A percentile compares a stretch with the other conserved stretches of the same genome.
These are phyloP conservation scores for Fraxinus platypoda DNA, from an alignment of 305 asterid genomes.

Conservation along the genomic window DNA sequence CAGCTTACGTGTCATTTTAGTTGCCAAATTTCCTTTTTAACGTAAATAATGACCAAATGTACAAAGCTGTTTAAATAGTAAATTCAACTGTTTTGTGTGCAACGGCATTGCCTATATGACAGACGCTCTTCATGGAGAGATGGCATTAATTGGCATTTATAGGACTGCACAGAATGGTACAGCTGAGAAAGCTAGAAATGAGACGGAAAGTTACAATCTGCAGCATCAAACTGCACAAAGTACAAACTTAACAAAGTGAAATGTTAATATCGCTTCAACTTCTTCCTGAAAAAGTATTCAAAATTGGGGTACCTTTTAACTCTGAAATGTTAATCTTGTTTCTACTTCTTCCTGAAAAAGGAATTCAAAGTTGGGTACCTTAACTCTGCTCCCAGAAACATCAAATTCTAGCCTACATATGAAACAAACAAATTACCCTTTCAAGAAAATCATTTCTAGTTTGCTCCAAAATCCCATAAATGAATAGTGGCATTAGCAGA, in stretches of 20 bases:
- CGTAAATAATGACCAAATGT: background rate
- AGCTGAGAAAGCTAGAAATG: slow-evolving; percentile 1
- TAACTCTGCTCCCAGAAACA: background rate
- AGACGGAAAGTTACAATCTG: background rate
- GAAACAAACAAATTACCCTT: background rate
- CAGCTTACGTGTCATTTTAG: background rate
- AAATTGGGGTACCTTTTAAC: background rate
- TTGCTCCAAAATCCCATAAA: slow-evolving; percentile 79
- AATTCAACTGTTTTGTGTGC: background rate
- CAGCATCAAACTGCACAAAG: background rate
- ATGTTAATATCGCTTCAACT: background rate
- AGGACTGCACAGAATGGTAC: background rate
- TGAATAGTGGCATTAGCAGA: slow-evolving; percentile 55
- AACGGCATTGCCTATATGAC: background rate
- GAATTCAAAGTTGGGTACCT: background rate
- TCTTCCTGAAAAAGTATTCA: background rate
- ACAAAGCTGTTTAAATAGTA: background rate
- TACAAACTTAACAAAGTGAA: background rate
- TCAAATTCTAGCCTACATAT: background rate
- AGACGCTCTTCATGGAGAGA: background rate
- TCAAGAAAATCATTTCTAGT: background rate
- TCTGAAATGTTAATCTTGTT: background rate
- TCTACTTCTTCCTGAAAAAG: background rate
- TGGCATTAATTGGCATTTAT: background rate
- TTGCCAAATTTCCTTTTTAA: background rate